Conservation (phyloP, 2,329 filamentous ascomycete genomes). For the Drechslerella coelobrocha region DNA sequence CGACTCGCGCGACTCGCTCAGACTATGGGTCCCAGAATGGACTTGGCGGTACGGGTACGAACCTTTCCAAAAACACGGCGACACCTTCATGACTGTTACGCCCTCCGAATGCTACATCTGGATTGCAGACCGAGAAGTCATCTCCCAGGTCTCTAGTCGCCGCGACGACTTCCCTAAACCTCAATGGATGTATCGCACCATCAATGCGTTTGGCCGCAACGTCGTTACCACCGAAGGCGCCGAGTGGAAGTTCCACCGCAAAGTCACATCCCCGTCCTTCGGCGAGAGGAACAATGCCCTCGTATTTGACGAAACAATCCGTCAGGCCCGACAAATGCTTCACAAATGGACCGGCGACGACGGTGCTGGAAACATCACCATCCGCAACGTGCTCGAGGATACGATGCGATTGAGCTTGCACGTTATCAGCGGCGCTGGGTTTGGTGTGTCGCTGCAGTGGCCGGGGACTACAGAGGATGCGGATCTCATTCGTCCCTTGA, state of each 20-base stretch:
- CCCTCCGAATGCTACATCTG: constrained; percentile 52
- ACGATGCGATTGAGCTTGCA: constrained; percentile 50
- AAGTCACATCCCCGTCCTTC: constrained; percentile 56
- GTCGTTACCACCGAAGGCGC: constrained; percentile 56
- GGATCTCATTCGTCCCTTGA: constrained; percentile 62
- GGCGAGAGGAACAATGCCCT: constrained; percentile 62
- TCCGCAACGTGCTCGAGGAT: constrained; percentile 29
- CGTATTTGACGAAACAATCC: constrained; percentile 42
- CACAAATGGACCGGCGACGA: constrained; percentile 38
- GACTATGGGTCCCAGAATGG: constrained; percentile 68
- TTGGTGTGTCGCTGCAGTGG: constrained; percentile 64
- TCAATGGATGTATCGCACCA: constrained; percentile 54
- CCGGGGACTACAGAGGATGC: constrained; percentile 65
- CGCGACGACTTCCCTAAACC: constrained; percentile 56
- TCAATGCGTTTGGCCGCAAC: constrained; percentile 56
- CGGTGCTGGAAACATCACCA: constrained; percentile 15
- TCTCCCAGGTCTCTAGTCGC: constrained; percentile 53
- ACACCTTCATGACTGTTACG: constrained; percentile 55
- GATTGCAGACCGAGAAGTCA: constrained; percentile 54
- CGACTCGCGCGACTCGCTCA: constrained; percentile 53
- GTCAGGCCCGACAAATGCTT: constrained; percentile 38
- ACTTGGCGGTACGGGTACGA: constrained; percentile 65
- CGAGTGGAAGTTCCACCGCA: constrained; percentile 56
- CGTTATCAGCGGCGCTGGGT: constrained; percentile 53
- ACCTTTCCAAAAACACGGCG: constrained; percentile 66